Evolutionary conservation across 805 yeast genomes (phyloP).

Genomic region (Yarrowia alimentaria): DNA sequence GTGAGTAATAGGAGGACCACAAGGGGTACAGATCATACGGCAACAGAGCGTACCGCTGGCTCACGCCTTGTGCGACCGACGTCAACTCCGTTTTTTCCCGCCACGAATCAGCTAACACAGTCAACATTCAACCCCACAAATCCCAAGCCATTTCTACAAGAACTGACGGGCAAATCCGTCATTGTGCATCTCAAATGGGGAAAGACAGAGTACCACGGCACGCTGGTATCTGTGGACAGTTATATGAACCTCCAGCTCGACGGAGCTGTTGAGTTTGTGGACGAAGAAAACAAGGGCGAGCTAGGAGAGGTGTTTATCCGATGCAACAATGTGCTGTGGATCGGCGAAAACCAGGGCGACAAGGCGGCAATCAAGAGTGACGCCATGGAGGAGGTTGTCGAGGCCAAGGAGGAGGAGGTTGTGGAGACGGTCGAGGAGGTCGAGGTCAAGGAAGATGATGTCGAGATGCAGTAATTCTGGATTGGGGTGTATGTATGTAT

Average conservation of each 20-base stretch:
- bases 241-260: conserved; percentile 86
- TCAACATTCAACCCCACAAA: conserved; percentile 52
- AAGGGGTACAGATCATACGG: too few species aligned
- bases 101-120: conserved; percentile 1
- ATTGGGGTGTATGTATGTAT: conserved; percentile 8
- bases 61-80: background rate
- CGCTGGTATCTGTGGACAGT: conserved; percentile 74
- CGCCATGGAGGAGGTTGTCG: background rate
- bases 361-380: conserved; percentile 15
- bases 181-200: conserved; percentile 87
- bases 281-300: conserved; percentile 49
- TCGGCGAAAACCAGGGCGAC: conserved; percentile 47
- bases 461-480: conserved; percentile 5
- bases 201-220: conserved; percentile 81
- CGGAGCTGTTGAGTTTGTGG: conserved; percentile 54
- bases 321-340: conserved; percentile 86
- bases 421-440: background rate
- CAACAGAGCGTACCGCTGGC: too few species aligned
- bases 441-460: conserved; percentile 22
- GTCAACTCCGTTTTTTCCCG: background rate
- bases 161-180: conserved; percentile 67
- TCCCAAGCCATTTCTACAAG: conserved; percentile 86
- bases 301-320: conserved; percentile 75
- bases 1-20: too few species aligned
- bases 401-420: conserved; percentile 21